Conservation (phyloP, 2,329 filamentous ascomycete species). For the Nannizzia gypsea region DNA sequence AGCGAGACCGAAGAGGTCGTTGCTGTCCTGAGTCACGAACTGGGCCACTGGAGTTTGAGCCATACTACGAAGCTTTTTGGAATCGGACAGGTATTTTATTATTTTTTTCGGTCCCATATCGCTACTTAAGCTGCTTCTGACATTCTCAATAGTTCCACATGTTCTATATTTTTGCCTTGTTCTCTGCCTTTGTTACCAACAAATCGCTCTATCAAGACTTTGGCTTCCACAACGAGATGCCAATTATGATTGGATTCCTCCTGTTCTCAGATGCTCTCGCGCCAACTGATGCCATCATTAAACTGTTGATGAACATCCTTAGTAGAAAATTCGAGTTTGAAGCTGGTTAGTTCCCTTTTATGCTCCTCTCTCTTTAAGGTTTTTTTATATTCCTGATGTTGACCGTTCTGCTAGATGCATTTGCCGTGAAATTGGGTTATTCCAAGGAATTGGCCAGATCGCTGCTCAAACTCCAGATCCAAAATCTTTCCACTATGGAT, state of each 20-base stretch:
- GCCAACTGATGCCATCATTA: constrained; percentile 88
- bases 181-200: constrained; percentile 97
- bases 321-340: constrained; percentile 93
- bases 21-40: constrained; percentile 85
- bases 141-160: constrained; percentile 57
- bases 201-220: constrained; percentile 79
- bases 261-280: constrained; percentile 94
- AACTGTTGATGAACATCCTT: constrained; percentile 90
- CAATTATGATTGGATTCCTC: constrained; percentile 94
- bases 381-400: constrained; percentile 11
- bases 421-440: constrained; percentile 77
- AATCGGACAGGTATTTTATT: constrained; percentile 59
- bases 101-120: neutral
- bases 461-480: constrained; percentile 93
- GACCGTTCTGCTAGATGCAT: constrained; percentile 49
- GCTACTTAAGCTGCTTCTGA: neutral
- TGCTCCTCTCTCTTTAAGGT: neutral
- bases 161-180: constrained; percentile 92
- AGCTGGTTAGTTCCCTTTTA: constrained; percentile 48
- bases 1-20: constrained; percentile 84
- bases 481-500: constrained; percentile 97
- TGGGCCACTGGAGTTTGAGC: constrained; percentile 92
- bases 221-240: constrained; percentile 69
- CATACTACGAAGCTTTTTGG: constrained; percentile 87
- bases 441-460: constrained; percentile 69